Conservation (phyloP, 441 rosid genomes). For the Heliophila coronopifolia region DNA sequence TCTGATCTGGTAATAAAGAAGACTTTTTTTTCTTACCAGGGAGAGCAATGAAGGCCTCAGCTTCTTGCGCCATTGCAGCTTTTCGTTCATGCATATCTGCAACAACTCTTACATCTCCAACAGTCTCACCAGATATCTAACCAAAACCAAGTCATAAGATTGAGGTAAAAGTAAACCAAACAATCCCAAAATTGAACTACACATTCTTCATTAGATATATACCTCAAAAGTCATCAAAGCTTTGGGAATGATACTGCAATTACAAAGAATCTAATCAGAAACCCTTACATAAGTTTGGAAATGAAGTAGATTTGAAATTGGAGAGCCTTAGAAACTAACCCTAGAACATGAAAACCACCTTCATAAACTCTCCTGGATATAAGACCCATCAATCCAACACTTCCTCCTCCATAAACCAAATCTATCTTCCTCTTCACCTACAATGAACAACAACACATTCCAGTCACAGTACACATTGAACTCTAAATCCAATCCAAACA, state of each 20-base stretch:
- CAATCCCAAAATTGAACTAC: neutral
- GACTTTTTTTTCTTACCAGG: slow-evolving; percentile 63
- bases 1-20: too few species aligned
- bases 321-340: slow-evolving; percentile 43
- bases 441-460: slow-evolving; percentile 1
- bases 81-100: slow-evolving; percentile 92
- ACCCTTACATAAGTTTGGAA: slow-evolving; percentile 14
- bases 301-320: slow-evolving; percentile 16
- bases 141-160: slow-evolving; percentile 3
- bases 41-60: slow-evolving; percentile 91
- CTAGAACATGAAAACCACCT: slow-evolving; percentile 89
- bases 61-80: slow-evolving; percentile 89
- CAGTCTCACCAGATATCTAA: slow-evolving; percentile 85
- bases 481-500: slow-evolving; percentile 7
- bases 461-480: too few species aligned
- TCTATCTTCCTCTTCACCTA: slow-evolving; percentile 84
- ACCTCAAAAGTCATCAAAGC: slow-evolving; percentile 95
- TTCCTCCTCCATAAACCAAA: slow-evolving; percentile 94
- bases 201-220: slow-evolving; percentile 7
- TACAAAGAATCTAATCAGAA: slow-evolving; percentile 22
- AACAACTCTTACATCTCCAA: slow-evolving; percentile 80
- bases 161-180: neutral
- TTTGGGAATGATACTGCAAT: slow-evolving; percentile 80
- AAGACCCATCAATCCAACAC: slow-evolving; percentile 93
- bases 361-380: slow-evolving; percentile 69